Conservation (phyloP, 2,329 filamentous ascomycete species). For the Gliomastix tumulicola region DNA sequence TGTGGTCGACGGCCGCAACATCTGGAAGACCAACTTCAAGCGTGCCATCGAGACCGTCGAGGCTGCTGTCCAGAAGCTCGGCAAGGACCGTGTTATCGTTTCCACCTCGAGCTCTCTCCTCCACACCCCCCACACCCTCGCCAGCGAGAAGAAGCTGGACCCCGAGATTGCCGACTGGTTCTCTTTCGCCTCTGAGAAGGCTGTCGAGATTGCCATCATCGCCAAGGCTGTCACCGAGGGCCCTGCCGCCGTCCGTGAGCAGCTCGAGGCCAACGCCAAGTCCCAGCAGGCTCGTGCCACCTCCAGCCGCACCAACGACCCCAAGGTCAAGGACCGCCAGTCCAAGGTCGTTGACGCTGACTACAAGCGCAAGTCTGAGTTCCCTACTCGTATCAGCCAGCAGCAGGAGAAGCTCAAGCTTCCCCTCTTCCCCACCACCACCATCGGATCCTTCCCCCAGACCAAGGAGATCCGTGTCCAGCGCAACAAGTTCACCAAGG, state of each 20-base stretch:
- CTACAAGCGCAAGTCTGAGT: slow-evolving; percentile 90
- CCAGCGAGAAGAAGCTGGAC: slow-evolving; percentile 97
- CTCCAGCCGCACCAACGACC: slow-evolving; percentile 94
- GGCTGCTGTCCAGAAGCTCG: slow-evolving; percentile 85
- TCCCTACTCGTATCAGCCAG: slow-evolving; percentile 75
- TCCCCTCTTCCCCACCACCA: slow-evolving; percentile 96
- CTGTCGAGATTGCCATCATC: slow-evolving; percentile 80
- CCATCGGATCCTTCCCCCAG: slow-evolving; percentile 98
- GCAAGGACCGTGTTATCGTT: slow-evolving; percentile 95
- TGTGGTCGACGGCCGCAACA: slow-evolving; percentile 98
- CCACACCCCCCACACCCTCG: slow-evolving; percentile 96
- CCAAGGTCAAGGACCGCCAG: slow-evolving; percentile 94
- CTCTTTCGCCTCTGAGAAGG: slow-evolving; percentile 96
- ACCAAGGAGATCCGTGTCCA: slow-evolving; percentile 96
- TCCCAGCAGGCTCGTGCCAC: slow-evolving; percentile 85
- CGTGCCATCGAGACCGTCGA: slow-evolving; percentile 86
- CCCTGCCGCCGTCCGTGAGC: slow-evolving; percentile 74
- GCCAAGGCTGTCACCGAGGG: slow-evolving; percentile 96
- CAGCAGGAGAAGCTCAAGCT: slow-evolving; percentile 92
- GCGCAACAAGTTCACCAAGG: slow-evolving; percentile 98
- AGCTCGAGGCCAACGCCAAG: slow-evolving; percentile 96
- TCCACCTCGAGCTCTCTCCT: slow-evolving; percentile 96
- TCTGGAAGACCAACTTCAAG: slow-evolving; percentile 99
- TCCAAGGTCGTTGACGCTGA: slow-evolving; percentile 73
- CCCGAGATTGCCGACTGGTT: slow-evolving; percentile 95